Evolutionary conservation across 345 rosid genomes (phyloP), one percentile per base, ranked within the genome.

Genomic region (Lumnitzera littorea): DNA sequence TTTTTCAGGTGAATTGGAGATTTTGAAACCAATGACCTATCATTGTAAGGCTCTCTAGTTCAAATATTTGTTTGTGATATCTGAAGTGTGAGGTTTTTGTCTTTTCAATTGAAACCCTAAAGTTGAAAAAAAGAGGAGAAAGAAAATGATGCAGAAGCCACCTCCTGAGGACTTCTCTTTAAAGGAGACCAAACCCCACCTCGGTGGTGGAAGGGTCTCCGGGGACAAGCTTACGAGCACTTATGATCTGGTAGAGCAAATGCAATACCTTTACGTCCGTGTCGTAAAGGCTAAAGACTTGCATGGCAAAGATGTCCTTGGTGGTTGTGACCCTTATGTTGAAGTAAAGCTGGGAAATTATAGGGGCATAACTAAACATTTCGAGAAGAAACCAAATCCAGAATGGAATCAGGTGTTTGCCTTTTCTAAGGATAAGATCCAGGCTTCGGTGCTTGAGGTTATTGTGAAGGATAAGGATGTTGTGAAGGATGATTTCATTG

Each of bases 331-430:
- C 57, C 82, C 82, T 52, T 70, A 55, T 41, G 72, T 75, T 47
- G 78, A 77, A 59, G 62, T 75, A 3, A 72, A 59, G 60, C 53
- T 70, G 10, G 80, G 80, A 23, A 69, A 68, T 73, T 60, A 67
- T 56, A 67, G 65, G 55, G 76, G 76, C 52, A 60, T 66, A 13
- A 70, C 76, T 2, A 58, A 56, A 43, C 55, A 16, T 46, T 54
- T 64, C 23, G 69, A 63, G 53, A 69, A 58, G 46, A 70, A 67
- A 12, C 50, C 63, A 12, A 68, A 75, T 48, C 78, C 80, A 1
- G 74, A 70, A 47, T 79, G 76, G 83, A 62, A 60, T 65, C 73
- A 72, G 61, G 76, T 72, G 9, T 79, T 77, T 61, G 81, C 84
- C 50, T 82, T 80, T 65, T 49, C 76, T 1, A 79, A 73, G 70